Evolutionary conservation across 1,139 yeast species (phyloP).

Genomic region (Candida mesenterica): DNA sequence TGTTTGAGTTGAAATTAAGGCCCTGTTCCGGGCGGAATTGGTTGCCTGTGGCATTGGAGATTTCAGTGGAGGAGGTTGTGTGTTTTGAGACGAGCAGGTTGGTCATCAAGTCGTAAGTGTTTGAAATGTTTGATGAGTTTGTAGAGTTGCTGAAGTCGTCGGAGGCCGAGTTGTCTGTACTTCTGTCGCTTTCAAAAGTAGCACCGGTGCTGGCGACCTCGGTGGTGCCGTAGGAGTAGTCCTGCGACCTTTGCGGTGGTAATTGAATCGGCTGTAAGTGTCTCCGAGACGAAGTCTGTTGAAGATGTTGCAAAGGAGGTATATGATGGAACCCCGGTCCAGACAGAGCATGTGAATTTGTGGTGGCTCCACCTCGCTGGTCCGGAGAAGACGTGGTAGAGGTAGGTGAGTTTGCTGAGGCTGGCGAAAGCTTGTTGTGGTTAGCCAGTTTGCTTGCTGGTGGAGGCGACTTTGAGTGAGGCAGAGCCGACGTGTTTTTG

Average conservation of each 20-base stretch:
- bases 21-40: constrained; percentile 34
- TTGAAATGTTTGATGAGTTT: constrained; percentile 14
- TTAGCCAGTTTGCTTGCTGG: constrained; percentile 1
- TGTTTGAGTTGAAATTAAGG: constrained; percentile 23
- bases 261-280: constrained; percentile 7
- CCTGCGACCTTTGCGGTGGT: constrained; percentile 2
- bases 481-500: no score
- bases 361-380: neutral
- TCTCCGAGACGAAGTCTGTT: constrained; percentile 1
- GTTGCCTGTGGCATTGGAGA: constrained; percentile 15
- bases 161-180: constrained; percentile 12
- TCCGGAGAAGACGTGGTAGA: neutral
- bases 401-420: neutral
- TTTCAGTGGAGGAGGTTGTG: constrained; percentile 1
- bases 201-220: constrained; percentile 3
- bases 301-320: constrained; percentile 3
- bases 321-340: constrained; percentile 1
- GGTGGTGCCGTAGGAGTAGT: neutral
- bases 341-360: neutral
- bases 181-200: constrained; percentile 9
- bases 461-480: constrained; percentile 1
- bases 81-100: constrained; percentile 12
- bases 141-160: constrained; percentile 15
- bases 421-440: neutral
- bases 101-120: constrained; percentile 25